Base-by-base conservation (phyloP, 106 monocot species). In the Triglochin maritima region DNA sequence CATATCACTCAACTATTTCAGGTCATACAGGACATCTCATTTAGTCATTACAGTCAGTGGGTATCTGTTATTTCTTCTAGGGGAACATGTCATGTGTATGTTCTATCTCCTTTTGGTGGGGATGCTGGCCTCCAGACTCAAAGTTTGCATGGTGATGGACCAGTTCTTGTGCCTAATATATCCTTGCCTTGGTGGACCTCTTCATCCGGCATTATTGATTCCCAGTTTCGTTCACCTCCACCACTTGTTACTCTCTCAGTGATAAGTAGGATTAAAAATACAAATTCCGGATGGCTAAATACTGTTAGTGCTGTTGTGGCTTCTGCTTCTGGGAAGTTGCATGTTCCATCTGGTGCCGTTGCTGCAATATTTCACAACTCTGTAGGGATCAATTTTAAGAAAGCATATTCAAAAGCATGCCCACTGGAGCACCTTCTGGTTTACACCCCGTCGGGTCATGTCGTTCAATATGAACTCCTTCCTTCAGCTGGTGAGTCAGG, bases 31-130 rank as follows among this genome's bases (percentile, higher is more conserved):
- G 95, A 96, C 59, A 85, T 96, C 16, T 85, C 83, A 65, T 96
- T 96, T 75, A 90, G 90, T 72, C 79, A 81, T 47, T 87, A 75
- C 68, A 96, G 95, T 75, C 90, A 96, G 65, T 96, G 95, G 95
- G 67, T 96, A 78, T 77, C 90, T 17, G 80, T 96, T 60, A 87
- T 96, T 69, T 90, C 95, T 52, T 85, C 87, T 5, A 82, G 76
- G 54, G 90, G 95, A 14, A 96, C 95, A 44, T 87, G 95, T 58
- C 95, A 90, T 72, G 78, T 96, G 53, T 96, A 79, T 80, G 66
- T 85, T 10, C 59, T 90, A 44, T 90, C 95, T 62, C 95, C 95
- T 69, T 96, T 96, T 78, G 95, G 90, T 68, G 95, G 95, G 66
- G 87, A 86, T 78, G 76, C 77, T 55, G 78, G 73, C 79, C 82